Evolutionary conservation across 441 rosid species (phyloP).

Genomic region (Sinapis alba): DNA sequence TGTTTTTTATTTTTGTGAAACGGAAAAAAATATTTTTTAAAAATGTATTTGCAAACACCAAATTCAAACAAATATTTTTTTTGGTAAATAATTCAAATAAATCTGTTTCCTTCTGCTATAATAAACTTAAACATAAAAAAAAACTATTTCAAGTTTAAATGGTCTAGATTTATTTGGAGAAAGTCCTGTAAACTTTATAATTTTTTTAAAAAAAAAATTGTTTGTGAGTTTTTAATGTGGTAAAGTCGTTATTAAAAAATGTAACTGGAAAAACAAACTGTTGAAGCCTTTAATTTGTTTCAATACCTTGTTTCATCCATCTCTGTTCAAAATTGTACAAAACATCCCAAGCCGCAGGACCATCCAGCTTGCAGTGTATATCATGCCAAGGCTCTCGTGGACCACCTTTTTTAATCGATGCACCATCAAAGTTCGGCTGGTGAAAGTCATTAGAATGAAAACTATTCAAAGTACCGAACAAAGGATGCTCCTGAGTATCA

Average conservation of each 20-base stretch:
- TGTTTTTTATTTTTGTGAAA: too few species aligned
- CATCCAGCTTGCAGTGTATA: conserved; percentile 64
- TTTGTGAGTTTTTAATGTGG: neutral
- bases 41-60: neutral
- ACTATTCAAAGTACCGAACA: conserved; percentile 49
- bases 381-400: conserved; percentile 83
- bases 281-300: neutral
- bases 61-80: neutral
- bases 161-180: neutral
- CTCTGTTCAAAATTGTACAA: conserved; percentile 65
- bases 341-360: conserved; percentile 74
- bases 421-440: conserved; percentile 58
- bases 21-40: neutral
- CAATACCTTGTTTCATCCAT: conserved; percentile 60
- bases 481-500: conserved; percentile 53
- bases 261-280: neutral
- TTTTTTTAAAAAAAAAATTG: too few species aligned
- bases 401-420: conserved; percentile 59
- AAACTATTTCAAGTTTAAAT: neutral
- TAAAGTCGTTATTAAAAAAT: neutral
- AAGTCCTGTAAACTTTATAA: neutral
- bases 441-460: conserved; percentile 57
- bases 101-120: neutral
- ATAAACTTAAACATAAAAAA: neutral
- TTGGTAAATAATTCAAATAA: neutral